Percentiles rank a stretch among this genome's conserved stretches.
These are phyloP conservation scores for Lotus japonicus DNA, from an alignment of 306 rosid species.

Conservation along the genomic window DNA sequence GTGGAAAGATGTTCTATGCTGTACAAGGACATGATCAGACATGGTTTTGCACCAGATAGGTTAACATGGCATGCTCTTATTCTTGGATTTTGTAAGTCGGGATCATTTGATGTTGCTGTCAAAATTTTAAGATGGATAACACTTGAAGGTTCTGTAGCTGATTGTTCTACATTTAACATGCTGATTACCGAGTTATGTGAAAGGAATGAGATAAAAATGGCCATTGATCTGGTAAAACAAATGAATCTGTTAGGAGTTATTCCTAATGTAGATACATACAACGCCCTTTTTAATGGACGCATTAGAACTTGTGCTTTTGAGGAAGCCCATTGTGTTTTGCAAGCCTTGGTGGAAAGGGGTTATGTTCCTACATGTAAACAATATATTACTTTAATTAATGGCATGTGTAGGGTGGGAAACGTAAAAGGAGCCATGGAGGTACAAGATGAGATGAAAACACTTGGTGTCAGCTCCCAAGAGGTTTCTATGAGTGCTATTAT, in stretches of 20 bases:
- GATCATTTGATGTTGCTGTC: constrained; percentile 53
- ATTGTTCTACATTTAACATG: constrained; percentile 50
- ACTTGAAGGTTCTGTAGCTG: constrained; percentile 41
- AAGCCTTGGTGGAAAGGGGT: constrained; percentile 52
- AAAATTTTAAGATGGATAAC: constrained; percentile 50
- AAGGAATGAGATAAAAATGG: constrained; percentile 39
- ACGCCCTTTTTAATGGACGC: constrained; percentile 47
- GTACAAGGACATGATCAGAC: constrained; percentile 33
- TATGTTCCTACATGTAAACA: constrained; percentile 48
- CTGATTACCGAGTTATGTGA: constrained; percentile 57
- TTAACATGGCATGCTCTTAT: constrained; percentile 63
- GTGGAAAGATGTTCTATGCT: constrained; percentile 31
- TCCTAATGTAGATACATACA: constrained; percentile 40
- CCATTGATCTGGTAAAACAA: constrained; percentile 41
- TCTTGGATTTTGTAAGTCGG: constrained; percentile 47
- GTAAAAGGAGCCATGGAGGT: constrained; percentile 52
- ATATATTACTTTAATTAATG: constrained; percentile 53
- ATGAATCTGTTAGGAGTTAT: constrained; percentile 38
- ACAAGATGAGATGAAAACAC: constrained; percentile 53
- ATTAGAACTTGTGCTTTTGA: constrained; percentile 39
- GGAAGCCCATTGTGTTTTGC: constrained; percentile 41
- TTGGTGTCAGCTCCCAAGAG: constrained; percentile 40
- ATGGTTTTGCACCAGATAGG: constrained; percentile 34
- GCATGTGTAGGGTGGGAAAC: constrained; percentile 70
- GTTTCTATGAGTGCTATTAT: constrained; percentile 69